Conservation (phyloP, 306 rosid species). For the Sicyos baderoa region DNA sequence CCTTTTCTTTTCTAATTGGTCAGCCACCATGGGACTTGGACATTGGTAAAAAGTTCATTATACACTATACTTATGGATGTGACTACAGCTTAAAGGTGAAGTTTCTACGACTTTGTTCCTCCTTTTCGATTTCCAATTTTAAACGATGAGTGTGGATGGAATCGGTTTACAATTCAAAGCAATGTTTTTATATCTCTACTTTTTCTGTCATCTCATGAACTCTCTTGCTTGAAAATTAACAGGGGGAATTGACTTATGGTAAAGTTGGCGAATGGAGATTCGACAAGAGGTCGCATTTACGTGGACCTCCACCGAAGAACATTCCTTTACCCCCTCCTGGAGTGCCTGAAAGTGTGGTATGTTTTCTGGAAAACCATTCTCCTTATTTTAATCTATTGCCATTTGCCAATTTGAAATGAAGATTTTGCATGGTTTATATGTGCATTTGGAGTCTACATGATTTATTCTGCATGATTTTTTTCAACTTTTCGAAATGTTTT, state of each 20-base stretch:
- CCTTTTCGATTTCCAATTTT: not conserved
- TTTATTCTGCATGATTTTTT: not conserved
- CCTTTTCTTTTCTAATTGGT: slow-evolving; percentile 25
- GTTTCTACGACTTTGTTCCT: slow-evolving; percentile 13
- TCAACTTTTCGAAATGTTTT: not conserved
- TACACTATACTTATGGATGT: slow-evolving; percentile 90
- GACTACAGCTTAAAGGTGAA: slow-evolving; percentile 77
- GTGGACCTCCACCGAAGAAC: slow-evolving; percentile 78
- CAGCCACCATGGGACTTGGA: slow-evolving; percentile 97
- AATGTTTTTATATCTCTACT: not conserved
- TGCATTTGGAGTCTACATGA: too few species aligned
- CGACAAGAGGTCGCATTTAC: slow-evolving; percentile 80
- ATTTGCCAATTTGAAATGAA: slow-evolving; percentile 51
- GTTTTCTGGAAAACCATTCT: slow-evolving; percentile 21
- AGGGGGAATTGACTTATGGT: slow-evolving; percentile 92
- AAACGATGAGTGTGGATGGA: not conserved
- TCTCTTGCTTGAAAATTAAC: slow-evolving; percentile 12
- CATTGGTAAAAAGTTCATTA: slow-evolving; percentile 51
- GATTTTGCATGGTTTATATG: not conserved
- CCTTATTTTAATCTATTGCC: not conserved
- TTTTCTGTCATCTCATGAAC: not conserved
- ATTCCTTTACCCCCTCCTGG: slow-evolving; percentile 85
- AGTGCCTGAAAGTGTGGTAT: slow-evolving; percentile 99
- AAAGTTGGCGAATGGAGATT: slow-evolving; percentile 93
- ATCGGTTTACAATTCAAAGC: not conserved